Conservation (phyloP, 2,329 filamentous ascomycete genomes). For the Colletotrichum navitas region DNA sequence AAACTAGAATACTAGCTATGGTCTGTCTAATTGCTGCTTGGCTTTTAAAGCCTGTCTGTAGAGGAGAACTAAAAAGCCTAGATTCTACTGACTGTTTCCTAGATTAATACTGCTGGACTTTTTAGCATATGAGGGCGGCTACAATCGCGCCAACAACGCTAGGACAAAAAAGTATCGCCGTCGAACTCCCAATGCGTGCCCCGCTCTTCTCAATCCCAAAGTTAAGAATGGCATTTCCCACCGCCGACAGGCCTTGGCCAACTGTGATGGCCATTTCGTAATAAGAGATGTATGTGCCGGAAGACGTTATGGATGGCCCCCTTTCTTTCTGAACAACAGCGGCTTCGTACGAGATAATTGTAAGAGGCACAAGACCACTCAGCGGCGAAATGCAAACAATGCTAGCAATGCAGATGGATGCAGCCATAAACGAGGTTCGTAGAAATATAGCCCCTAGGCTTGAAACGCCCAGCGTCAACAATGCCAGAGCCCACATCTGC, state of each 20-base stretch:
- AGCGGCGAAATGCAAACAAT: neutral
- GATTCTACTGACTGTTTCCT: no score
- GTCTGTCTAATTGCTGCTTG: no score
- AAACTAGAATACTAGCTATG: no score
- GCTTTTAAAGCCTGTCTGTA: no score
- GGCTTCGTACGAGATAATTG: slow-evolving; percentile 15
- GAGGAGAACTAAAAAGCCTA: no score
- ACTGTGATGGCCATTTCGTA: slow-evolving; percentile 1
- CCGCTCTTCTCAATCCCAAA: neutral
- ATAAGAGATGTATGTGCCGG: no score
- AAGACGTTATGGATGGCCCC: no score
- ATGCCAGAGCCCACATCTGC: neutral
- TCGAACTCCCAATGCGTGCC: no score
- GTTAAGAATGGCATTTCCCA: neutral
- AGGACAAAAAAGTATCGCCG: no score
- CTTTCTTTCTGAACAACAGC: neutral
- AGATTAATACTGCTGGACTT: no score
- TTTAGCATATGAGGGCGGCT: no score
- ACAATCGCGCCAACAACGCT: no score
- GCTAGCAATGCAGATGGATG: slow-evolving; percentile 8
- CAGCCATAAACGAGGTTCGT: neutral
- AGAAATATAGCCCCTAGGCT: neutral
- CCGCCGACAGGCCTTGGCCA: slow-evolving; percentile 3
- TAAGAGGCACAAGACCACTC: neutral
- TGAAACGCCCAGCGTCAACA: neutral